A percentile compares a stretch with the other conserved stretches of the same genome.
Evolutionary conservation across 345 rosid genomes (phyloP).

Genomic region (Lenwebbia sp.): DNA sequence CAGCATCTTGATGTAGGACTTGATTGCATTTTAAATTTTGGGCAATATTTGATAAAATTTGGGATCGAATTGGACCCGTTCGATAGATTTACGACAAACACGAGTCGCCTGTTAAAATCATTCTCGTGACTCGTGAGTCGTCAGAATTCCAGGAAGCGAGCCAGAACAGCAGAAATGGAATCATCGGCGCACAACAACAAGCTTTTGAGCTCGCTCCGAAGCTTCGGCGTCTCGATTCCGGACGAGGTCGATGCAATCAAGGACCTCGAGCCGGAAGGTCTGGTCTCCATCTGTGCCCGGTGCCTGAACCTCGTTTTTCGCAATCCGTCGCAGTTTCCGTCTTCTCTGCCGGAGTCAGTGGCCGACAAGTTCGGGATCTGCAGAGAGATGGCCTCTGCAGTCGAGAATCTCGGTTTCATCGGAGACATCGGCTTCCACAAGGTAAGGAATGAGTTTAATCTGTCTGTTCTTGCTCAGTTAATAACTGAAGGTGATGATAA

Average conservation of each 20-base stretch:
- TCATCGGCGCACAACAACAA: constrained; percentile 10
- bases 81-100: no score
- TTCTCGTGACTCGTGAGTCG: no score
- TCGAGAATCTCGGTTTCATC: constrained; percentile 50
- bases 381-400: constrained; percentile 35
- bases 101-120: no score
- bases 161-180: constrained; percentile 16
- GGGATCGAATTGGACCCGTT: not conserved
- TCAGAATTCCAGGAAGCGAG: not conserved
- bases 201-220: constrained; percentile 30
- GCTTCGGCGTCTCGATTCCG: constrained; percentile 44
- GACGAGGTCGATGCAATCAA: constrained; percentile 18
- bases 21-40: no score
- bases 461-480: not conserved
- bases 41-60: not conserved
- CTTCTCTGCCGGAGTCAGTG: constrained; percentile 31
- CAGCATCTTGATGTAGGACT: no score
- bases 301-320: constrained; percentile 39
- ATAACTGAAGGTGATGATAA: not conserved
- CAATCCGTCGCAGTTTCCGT: constrained; percentile 16
- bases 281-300: constrained; percentile 55
- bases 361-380: constrained; percentile 54
- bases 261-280: constrained; percentile 25
- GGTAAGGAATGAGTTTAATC: constrained; percentile 18
- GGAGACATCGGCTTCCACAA: constrained; percentile 50